Percentiles rank a stretch among this genome's conserved stretches.
These are phyloP conservation scores for Microcos paniculata DNA, from an alignment of 345 rosid species.

Conservation along the genomic window DNA sequence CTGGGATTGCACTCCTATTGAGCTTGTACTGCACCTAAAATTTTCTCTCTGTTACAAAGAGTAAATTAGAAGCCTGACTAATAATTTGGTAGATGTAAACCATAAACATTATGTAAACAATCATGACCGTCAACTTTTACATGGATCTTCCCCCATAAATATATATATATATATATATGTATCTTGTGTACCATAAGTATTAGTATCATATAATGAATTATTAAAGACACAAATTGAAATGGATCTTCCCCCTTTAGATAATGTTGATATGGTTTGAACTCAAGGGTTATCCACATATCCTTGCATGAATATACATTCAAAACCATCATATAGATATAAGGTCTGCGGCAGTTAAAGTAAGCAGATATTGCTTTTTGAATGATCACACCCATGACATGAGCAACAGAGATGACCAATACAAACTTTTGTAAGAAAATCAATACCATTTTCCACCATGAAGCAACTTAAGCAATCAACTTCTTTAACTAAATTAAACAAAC, in stretches of 20 bases:
- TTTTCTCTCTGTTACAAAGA: conserved; percentile 74
- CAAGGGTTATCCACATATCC: background rate
- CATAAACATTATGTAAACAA: background rate
- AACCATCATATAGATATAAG: conserved; percentile 10
- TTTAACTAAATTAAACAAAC: background rate
- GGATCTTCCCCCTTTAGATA: background rate
- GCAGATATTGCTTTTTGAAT: background rate
- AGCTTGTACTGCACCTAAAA: conserved; percentile 64
- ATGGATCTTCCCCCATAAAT: background rate
- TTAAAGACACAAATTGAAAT: background rate
- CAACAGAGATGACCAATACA: background rate
- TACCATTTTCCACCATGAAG: background rate
- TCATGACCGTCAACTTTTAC: background rate
- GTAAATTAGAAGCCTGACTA: conserved; percentile 4
- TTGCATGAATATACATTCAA: background rate
- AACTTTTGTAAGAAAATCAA: background rate
- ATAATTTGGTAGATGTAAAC: conserved; percentile 7
- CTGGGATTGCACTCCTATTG: conserved; percentile 93
- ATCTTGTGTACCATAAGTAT: background rate
- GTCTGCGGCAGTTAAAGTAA: background rate
- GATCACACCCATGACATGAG: no score
- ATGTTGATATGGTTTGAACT: background rate
- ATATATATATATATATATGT: no score
- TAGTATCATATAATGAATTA: background rate
- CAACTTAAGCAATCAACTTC: background rate